phyloP scores from a whole-genome alignment of 768 basidiomycete genomes.

The Flagelloscypha sp. region DNA sequence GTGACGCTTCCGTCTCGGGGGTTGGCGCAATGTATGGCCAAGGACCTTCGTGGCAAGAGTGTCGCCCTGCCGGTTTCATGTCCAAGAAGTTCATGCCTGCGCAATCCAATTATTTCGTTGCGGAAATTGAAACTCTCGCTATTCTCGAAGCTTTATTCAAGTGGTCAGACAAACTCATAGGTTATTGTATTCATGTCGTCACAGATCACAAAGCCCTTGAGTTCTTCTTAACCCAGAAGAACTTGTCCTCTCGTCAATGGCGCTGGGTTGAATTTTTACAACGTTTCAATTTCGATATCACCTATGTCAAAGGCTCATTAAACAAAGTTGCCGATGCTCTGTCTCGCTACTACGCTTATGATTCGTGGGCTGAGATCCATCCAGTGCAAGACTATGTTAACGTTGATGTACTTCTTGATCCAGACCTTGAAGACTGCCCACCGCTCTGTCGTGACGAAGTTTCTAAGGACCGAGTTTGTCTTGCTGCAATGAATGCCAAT shows the following conservation, averaged over 20 bases:
- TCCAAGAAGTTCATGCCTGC: conserved; percentile 12
- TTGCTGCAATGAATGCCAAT: not conserved
- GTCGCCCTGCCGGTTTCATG: conserved; percentile 12
- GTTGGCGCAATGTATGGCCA: conserved; percentile 10
- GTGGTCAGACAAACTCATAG: conserved; percentile 17
- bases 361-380: conserved; percentile 2
- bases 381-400: conserved; percentile 4
- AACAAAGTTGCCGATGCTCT: conserved; percentile 8
- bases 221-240: conserved; percentile 8
- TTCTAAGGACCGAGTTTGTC: not conserved
- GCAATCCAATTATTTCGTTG: conserved; percentile 15
- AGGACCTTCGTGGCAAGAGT: conserved; percentile 9
- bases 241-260: conserved; percentile 6
- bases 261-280: conserved; percentile 9
- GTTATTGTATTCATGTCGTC: conserved; percentile 10
- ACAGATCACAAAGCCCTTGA: conserved; percentile 7
- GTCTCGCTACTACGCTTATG: conserved; percentile 8
- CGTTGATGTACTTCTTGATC: conserved; percentile 8
- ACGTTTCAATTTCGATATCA: conserved; percentile 6
- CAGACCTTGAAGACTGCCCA: conserved; percentile 5
- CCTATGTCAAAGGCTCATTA: conserved; percentile 5
- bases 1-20: conserved; percentile 11
- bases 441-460: not conserved
- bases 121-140: conserved; percentile 11
- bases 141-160: conserved; percentile 12